Conservation (phyloP, 345 rosid genomes). For the Moringa oleifera region DNA sequence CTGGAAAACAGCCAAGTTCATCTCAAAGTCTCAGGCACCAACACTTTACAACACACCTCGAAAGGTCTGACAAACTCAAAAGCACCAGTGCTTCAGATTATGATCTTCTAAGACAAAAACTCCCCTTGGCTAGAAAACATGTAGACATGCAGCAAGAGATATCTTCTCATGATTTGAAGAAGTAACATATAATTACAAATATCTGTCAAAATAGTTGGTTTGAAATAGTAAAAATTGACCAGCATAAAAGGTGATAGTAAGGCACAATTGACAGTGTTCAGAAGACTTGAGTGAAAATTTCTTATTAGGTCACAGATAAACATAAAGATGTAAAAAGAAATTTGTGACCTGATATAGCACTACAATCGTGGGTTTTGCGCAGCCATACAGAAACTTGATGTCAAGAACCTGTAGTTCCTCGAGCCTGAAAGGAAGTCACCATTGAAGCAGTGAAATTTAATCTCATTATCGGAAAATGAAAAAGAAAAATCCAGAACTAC, state of each 20-base stretch:
- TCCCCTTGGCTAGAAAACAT: no score
- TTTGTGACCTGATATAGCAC: conserved; percentile 75
- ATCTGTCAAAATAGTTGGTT: no score
- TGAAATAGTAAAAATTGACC: no score
- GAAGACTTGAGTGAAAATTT: background rate
- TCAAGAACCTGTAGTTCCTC: conserved; percentile 96
- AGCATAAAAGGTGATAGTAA: no score
- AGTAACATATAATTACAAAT: no score
- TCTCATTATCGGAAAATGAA: background rate
- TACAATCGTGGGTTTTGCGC: conserved; percentile 84
- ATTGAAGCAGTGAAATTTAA: background rate
- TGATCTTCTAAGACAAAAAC: no score
- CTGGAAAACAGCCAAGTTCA: background rate
- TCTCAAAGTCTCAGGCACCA: background rate
- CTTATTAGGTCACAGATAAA: background rate
- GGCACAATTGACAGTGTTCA: no score
- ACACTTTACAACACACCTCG: no score
- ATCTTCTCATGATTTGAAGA: no score
- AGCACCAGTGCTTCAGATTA: no score
- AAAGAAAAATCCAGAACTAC: background rate
- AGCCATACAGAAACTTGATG: conserved; percentile 90
- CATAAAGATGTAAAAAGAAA: background rate
- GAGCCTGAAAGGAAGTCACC: conserved; percentile 52
- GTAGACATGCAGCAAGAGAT: no score
- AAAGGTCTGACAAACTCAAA: no score